phyloP scores from a whole-genome alignment of 176 grass and related monocot genomes.

The Musa itinerans region DNA sequence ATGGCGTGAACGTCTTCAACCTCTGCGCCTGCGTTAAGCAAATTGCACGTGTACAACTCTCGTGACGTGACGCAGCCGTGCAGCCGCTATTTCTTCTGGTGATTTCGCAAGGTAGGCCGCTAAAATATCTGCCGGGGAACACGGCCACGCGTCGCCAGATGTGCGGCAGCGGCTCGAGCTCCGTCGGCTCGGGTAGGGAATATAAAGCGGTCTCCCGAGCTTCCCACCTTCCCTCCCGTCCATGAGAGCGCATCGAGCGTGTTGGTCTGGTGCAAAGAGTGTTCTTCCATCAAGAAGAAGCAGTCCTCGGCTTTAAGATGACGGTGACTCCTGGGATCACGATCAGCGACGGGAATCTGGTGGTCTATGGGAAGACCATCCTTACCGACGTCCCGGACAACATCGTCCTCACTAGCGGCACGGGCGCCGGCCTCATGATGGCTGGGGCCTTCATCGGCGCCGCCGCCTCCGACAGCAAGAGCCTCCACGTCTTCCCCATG shows the following conservation, averaged over 20 bases:
- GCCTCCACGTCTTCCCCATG: slow-evolving; percentile 61
- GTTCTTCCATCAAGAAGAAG: too few relatives aligned
- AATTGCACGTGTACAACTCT: too few relatives aligned
- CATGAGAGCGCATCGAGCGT: too few relatives aligned
- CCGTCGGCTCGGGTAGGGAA: neutral
- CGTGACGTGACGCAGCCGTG: too few relatives aligned
- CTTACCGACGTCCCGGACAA: slow-evolving; percentile 61
- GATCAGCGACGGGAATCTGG: slow-evolving; percentile 43
- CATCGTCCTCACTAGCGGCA: slow-evolving; percentile 30
- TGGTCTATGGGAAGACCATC: slow-evolving; percentile 56
- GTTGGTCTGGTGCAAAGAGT: too few relatives aligned
- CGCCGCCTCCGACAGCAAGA: slow-evolving; percentile 39
- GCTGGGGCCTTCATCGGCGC: slow-evolving; percentile 60
- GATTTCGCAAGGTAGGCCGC: too few relatives aligned
- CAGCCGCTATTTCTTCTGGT: too few relatives aligned
- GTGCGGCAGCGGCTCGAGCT: neutral
- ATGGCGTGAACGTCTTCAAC: too few relatives aligned
- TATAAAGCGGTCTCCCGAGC: neutral
- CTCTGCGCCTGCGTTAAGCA: too few relatives aligned
- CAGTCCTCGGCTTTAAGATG: slow-evolving; percentile 25
- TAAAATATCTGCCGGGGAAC: neutral
- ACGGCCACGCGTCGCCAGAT: neutral
- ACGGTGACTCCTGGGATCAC: slow-evolving; percentile 57
- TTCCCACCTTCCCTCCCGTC: neutral
- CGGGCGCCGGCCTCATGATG: slow-evolving; percentile 10